Evolutionary conservation across 495 filamentous ascomycete genomes (phyloP).

Genomic region (Penicillium argentinense): DNA sequence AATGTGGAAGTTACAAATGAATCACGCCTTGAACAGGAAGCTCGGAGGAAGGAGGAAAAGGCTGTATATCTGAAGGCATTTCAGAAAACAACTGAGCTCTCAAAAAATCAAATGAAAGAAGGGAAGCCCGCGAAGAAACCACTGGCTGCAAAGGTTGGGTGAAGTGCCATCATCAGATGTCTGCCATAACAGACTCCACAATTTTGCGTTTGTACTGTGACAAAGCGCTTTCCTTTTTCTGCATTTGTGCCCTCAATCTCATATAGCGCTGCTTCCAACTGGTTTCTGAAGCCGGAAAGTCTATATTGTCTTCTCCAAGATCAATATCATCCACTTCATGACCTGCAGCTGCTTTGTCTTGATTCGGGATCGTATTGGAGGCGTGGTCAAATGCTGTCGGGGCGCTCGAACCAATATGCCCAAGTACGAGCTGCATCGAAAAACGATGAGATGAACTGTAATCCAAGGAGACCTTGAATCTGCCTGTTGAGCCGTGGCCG

Average conservation of each 20-base stretch:
- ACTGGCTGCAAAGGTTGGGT: no score
- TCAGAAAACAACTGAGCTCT: no score
- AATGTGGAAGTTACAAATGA: no score
- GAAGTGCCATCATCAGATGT: conserved; percentile 41
- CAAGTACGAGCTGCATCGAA: conserved; percentile 31
- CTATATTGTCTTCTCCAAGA: conserved; percentile 30
- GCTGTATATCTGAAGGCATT: no score
- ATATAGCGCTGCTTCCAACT: conserved; percentile 48
- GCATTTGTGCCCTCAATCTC: conserved; percentile 49
- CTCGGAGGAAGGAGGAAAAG: no score
- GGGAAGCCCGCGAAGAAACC: no score
- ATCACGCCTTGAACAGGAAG: no score
- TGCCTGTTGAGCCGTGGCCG: neutral
- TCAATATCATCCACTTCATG: conserved; percentile 29
- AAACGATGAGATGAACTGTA: conserved; percentile 30
- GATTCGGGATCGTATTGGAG: neutral
- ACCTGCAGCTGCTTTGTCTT: conserved; percentile 18
- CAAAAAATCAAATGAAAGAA: no score
- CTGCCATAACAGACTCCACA: conserved; percentile 57
- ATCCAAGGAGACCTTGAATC: conserved; percentile 34
- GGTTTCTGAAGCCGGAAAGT: conserved; percentile 25
- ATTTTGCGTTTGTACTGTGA: conserved; percentile 54
- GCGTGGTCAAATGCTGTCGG: conserved; percentile 9
- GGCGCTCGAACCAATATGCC: conserved; percentile 22
- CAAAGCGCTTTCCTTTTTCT: conserved; percentile 50